Evolutionary conservation across 2,329 filamentous ascomycete species (phyloP).

Genomic region (Rhynchosporium graminicola): DNA sequence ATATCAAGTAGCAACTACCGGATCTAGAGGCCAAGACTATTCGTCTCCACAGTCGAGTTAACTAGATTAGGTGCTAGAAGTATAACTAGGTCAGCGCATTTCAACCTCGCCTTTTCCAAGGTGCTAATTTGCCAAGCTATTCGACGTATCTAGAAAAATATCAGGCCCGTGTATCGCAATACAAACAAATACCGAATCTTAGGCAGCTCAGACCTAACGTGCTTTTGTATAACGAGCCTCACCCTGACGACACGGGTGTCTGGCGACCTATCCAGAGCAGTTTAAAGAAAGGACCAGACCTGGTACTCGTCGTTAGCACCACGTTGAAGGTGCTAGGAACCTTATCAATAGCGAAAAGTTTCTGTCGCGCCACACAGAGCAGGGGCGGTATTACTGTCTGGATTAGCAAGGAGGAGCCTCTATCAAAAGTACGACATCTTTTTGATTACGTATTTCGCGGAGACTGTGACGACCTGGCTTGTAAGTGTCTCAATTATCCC

Average conservation of each 20-base stretch:
- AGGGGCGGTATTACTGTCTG: background rate
- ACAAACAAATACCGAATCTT: conserved; percentile 24
- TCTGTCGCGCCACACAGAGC: background rate
- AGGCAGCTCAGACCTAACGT: conserved; percentile 12
- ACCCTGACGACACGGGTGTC: background rate
- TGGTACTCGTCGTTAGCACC: background rate
- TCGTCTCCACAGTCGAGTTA: conserved; percentile 27
- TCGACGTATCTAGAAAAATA: conserved; percentile 28
- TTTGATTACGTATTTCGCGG: too few relatives aligned
- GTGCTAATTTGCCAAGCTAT: conserved; percentile 26
- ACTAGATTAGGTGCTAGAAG: conserved; percentile 27
- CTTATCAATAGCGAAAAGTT: background rate
- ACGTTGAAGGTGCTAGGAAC: background rate
- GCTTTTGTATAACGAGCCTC: background rate
- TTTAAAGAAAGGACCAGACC: background rate
- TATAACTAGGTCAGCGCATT: conserved; percentile 26
- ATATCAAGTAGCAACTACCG: conserved; percentile 12
- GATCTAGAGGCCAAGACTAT: conserved; percentile 28
- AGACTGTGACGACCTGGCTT: too few relatives aligned
- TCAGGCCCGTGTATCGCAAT: conserved; percentile 23
- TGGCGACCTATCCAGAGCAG: background rate
- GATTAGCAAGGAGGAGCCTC: background rate
- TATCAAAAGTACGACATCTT: too few relatives aligned
- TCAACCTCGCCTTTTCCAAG: conserved; percentile 26
- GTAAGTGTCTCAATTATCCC: too few relatives aligned